Conservation (phyloP, 75 land plant genomes). For the Pinus albicaulis region DNA sequence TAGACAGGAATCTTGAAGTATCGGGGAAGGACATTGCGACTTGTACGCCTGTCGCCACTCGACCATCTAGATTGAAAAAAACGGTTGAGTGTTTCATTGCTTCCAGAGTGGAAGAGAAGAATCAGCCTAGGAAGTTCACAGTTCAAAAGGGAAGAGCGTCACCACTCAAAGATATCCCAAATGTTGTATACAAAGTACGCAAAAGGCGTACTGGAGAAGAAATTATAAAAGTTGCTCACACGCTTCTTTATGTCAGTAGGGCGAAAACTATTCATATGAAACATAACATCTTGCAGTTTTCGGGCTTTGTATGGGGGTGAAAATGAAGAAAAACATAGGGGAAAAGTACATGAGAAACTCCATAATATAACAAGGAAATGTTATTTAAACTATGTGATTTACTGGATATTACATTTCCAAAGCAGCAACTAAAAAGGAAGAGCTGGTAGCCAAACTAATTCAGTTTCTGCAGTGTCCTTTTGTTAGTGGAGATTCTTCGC, state of each 20-base stretch:
- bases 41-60: too few species aligned
- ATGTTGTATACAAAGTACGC: not conserved
- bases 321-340: slow-evolving; percentile 63
- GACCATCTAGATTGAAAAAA: too few species aligned
- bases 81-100: too few species aligned
- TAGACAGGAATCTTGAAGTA: too few species aligned
- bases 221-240: not conserved
- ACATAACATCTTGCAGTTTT: slow-evolving; percentile 60
- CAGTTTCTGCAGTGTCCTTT: slow-evolving; percentile 71
- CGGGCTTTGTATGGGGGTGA: slow-evolving; percentile 76
- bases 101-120: too few species aligned
- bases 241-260: not conserved
- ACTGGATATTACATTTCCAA: slow-evolving; percentile 53
- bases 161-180: not conserved
- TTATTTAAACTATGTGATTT: slow-evolving; percentile 69
- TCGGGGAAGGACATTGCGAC: too few species aligned
- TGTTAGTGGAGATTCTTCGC: slow-evolving; percentile 12
- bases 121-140: not conserved
- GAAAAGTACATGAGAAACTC: slow-evolving; percentile 51
- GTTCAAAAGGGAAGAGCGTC: not conserved
- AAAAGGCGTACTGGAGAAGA: not conserved
- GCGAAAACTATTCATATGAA: slow-evolving; percentile 57
- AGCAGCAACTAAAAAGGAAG: slow-evolving; percentile 58
- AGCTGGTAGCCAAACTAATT: slow-evolving; percentile 40
- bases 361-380: slow-evolving; percentile 63